A percentile compares a stretch with the other conserved stretches of the same genome.
Evolutionary conservation across 768 basidiomycete species (phyloP).

Genomic region (Naganishia kalamii): DNA sequence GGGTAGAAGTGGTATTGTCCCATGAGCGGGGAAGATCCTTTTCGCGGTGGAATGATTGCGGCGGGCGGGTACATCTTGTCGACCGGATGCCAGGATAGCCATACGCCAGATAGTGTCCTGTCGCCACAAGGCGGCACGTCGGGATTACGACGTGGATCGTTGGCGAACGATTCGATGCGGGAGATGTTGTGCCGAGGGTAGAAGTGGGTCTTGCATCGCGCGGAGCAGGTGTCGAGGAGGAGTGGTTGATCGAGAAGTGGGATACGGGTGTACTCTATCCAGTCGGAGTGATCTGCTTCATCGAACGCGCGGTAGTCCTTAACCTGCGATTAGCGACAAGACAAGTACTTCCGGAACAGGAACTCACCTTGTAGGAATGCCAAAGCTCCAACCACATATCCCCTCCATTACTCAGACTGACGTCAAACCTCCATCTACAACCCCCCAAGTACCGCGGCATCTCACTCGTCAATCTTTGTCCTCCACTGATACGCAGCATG

Average conservation of each 20-base stretch:
- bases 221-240: constrained; percentile 12
- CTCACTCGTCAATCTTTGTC: constrained; percentile 22
- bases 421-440: constrained; percentile 22
- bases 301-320: constrained; percentile 20
- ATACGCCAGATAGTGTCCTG: not conserved
- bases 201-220: constrained; percentile 5
- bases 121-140: constrained; percentile 7
- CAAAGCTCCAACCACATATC: constrained; percentile 21
- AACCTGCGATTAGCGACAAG: not conserved
- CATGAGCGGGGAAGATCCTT: constrained; percentile 12
- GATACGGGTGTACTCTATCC: not conserved
- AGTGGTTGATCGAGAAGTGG: constrained; percentile 9
- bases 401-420: constrained; percentile 23
- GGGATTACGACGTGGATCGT: not conserved
- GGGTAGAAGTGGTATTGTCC: constrained; percentile 16
- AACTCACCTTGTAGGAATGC: constrained; percentile 18
- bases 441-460: constrained; percentile 12
- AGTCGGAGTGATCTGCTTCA: constrained; percentile 9
- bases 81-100: constrained; percentile 17
- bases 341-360: not conserved
- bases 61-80: constrained; percentile 17
- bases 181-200: constrained; percentile 9
- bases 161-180: not conserved
- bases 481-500: constrained; percentile 15
- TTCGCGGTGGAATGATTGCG: not conserved